Conservation (phyloP, 176 grass and related monocot species). For the Oryza glaberrima region DNA sequence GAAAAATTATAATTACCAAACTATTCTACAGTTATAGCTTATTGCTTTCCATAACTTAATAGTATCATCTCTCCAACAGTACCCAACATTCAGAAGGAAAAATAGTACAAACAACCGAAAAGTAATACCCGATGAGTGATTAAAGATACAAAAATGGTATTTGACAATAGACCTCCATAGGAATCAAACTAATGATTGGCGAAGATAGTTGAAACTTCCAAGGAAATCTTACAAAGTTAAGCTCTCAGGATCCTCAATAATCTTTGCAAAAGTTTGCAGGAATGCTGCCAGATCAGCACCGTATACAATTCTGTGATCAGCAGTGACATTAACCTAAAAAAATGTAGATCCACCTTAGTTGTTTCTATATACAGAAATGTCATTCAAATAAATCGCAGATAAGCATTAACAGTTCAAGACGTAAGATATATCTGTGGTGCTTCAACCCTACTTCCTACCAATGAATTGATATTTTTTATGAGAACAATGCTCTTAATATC, state of each 20-base stretch:
- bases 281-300: conserved; percentile 99
- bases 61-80: conserved; percentile 21
- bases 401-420: background rate
- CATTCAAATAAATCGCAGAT: background rate
- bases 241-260: conserved; percentile 85
- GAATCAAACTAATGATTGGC: conserved; percentile 22
- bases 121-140: conserved; percentile 19
- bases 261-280: conserved; percentile 89
- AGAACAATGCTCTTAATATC: background rate
- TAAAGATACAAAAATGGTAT: conserved; percentile 38
- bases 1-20: background rate
- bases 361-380: background rate
- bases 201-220: conserved; percentile 39
- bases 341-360: conserved; percentile 8
- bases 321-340: conserved; percentile 95
- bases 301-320: conserved; percentile 94
- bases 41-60: conserved; percentile 46
- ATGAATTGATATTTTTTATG: background rate
- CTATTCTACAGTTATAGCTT: conserved; percentile 48
- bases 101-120: conserved; percentile 31
- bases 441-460: background rate
- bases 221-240: conserved; percentile 76
- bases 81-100: conserved; percentile 28
- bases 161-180: conserved; percentile 27
- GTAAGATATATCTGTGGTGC: background rate